Evolutionary conservation across 345 rosid species (phyloP).

Genomic region (Aurinia saxatilis): DNA sequence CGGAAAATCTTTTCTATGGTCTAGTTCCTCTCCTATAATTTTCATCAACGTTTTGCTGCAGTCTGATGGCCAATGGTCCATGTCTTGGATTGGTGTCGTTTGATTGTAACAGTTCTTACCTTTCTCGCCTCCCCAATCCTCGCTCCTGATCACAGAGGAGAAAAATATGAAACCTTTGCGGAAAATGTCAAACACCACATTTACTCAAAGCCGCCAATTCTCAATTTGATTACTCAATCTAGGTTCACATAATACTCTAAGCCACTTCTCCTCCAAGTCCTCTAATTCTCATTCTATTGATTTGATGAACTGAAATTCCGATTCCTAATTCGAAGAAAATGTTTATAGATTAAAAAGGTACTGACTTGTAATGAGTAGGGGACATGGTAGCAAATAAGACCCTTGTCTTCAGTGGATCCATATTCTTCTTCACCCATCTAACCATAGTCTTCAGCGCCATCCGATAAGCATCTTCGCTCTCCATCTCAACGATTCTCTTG

Average conservation of each 20-base stretch:
- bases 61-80: constrained; percentile 73
- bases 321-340: no score
- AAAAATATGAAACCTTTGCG: constrained; percentile 7
- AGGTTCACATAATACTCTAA: no score
- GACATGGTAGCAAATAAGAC: constrained; percentile 94
- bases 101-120: constrained; percentile 71
- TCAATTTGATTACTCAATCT: no score
- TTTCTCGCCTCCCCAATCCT: constrained; percentile 65
- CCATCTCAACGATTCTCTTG: constrained; percentile 44
- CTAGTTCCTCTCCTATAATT: constrained; percentile 62
- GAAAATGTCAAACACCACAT: no score
- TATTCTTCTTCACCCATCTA: constrained; percentile 69
- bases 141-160: constrained; percentile 40
- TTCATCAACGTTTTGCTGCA: constrained; percentile 58
- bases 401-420: constrained; percentile 61
- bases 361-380: constrained; percentile 70
- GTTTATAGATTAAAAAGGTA: no score
- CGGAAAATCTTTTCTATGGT: constrained; percentile 38
- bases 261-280: no score
- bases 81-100: constrained; percentile 47
- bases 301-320: no score
- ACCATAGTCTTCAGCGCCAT: constrained; percentile 73
- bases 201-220: no score
- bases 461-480: constrained; percentile 70
- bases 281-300: no score